Percentiles rank a stretch among this genome's conserved stretches.
Conservation (phyloP, 139 green algal genomes). For the Chlorella sp. region DNA sequence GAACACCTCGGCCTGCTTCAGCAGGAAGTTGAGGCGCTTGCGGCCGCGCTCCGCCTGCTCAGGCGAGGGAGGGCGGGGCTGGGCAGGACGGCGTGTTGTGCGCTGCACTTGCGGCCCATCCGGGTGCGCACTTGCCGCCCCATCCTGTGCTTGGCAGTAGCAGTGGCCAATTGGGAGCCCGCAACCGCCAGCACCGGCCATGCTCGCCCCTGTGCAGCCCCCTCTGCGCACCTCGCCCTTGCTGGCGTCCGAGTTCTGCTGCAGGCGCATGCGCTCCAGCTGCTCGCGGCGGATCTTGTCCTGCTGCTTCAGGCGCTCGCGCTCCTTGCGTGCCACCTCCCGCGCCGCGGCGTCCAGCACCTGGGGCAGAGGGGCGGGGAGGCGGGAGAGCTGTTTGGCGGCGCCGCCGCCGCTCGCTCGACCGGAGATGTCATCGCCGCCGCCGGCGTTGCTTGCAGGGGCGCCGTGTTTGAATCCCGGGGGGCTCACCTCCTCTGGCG, state of each 20-base stretch:
- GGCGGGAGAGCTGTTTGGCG: background rate
- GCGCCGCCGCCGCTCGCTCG: background rate
- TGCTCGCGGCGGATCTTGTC: conserved; percentile 83
- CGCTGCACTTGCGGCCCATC: too few species aligned
- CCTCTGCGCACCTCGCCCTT: conserved; percentile 64
- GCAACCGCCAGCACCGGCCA: background rate
- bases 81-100: background rate
- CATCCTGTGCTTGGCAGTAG: too few species aligned
- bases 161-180: too few species aligned
- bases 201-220: background rate
- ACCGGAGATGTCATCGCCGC: background rate
- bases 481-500: conserved; percentile 14
- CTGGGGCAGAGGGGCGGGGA: background rate
- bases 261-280: conserved; percentile 79
- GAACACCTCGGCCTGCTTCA: conserved; percentile 98
- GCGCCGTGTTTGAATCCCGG: background rate
- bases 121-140: too few species aligned
- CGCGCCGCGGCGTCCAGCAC: conserved; percentile 17
- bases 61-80: background rate
- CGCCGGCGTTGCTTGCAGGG: background rate
- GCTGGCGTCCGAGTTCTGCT: conserved; percentile 77
- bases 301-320: conserved; percentile 81
- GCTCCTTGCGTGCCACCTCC: conserved; percentile 79
- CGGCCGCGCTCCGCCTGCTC: conserved; percentile 73
- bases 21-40: conserved; percentile 91